Conservation (phyloP, 129 eudicot species). For the Centrapalus pauciflorus region DNA sequence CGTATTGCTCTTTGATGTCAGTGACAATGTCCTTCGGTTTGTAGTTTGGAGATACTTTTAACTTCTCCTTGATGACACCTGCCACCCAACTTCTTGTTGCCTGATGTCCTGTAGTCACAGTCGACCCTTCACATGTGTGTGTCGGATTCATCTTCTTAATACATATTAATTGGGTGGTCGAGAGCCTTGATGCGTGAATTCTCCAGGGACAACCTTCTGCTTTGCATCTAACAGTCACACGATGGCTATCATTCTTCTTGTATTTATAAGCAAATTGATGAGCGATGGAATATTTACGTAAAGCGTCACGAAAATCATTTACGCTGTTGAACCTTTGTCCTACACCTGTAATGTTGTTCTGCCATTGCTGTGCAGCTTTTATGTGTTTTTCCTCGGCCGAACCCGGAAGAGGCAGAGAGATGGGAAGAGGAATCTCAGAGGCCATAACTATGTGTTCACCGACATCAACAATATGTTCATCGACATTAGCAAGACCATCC, state of each 20-base stretch:
- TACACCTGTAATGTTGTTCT: conserved; percentile 84
- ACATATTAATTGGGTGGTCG: conserved; percentile 87
- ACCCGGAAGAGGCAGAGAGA: conserved; percentile 24
- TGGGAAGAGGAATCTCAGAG: conserved; percentile 24
- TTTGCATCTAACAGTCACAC: conserved; percentile 93
- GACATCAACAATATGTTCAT: conserved; percentile 27
- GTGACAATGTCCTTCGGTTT: conserved; percentile 92
- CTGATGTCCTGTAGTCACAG: conserved; percentile 58
- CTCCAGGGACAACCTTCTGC: conserved; percentile 96
- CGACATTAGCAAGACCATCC: conserved; percentile 32
- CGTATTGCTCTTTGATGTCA: conserved; percentile 81
- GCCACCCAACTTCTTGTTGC: conserved; percentile 98
- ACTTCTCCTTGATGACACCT: conserved; percentile 75
- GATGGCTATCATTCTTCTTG: conserved; percentile 95
- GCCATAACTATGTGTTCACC: conserved; percentile 34
- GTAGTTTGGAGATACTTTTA: conserved; percentile 73
- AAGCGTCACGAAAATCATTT: conserved; percentile 78
- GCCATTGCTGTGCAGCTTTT: conserved; percentile 89
- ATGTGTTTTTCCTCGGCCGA: conserved; percentile 53
- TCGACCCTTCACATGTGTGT: conserved; percentile 83
- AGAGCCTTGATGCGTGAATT: conserved; percentile 87
- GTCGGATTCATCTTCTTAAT: conserved; percentile 85
- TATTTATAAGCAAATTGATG: conserved; percentile 82
- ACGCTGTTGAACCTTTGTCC: conserved; percentile 92
- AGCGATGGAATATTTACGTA: conserved; percentile 84